Base-by-base conservation (phyloP, 768 basidiomycete genomes). In the Gyrodon lividus region DNA sequence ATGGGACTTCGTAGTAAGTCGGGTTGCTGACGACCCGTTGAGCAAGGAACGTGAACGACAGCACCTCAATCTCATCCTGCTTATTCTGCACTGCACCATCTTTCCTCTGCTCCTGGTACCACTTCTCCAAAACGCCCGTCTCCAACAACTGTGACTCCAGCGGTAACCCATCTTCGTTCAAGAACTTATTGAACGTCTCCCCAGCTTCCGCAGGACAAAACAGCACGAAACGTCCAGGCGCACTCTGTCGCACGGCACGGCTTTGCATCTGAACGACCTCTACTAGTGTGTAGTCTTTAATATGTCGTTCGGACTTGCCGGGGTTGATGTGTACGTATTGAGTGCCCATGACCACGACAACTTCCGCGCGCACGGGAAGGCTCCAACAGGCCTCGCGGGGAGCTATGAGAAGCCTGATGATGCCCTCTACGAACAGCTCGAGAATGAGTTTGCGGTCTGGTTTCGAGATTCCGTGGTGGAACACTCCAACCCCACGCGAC, bases 241-340 rank as follows among this genome's bases (percentile, higher is more conserved):
- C 76, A 1, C 75, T 70, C 56, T 84, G 82, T 48, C 78, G 79
- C 12, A 92, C 79, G 4, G 94, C 94, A 28, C 83, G 81, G 48
- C 90, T 83, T 69, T 98, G 95, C 95, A 99, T 98, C 51, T 83
- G 84, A 45, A 89, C 83, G 31, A 99, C 70, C 59, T 98, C 94
- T 17, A 81, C 76, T 33, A 96, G 72, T 0, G 74, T 73, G 67
- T 98, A 98, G 64, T 94, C 92, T 39, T 78, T 77, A 44, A 96
- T 65, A 59, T 87, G 85, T 20, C 88, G 82, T 53, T 86, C 83
- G 8, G 73, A 63, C 13, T 72, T 76, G 48, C 72, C 74, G 33
- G 65, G 68, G 35, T 76, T 72, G 6, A 75, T 59, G 49, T 81
- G 74, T 22, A 85, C 67, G 67, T 91, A 96, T 67, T 99, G 97